phyloP scores from a whole-genome alignment of 495 filamentous ascomycete genomes.

The Xylaria telfairii region DNA sequence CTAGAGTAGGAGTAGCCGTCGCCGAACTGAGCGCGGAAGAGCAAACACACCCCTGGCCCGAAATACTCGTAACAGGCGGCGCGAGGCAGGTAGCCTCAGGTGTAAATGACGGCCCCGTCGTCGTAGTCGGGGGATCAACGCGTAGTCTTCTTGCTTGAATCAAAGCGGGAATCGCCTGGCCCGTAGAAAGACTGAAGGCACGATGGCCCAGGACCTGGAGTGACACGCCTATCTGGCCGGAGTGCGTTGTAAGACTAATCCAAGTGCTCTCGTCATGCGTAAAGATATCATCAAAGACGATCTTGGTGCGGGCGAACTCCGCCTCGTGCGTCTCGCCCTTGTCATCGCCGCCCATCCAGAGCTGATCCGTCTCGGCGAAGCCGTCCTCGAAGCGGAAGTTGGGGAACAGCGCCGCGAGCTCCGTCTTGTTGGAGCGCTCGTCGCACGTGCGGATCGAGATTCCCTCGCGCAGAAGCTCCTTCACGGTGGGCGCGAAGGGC shows the following conservation, averaged over 20 bases:
- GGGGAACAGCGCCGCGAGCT: slow-evolving; percentile 63
- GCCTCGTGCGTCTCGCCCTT: slow-evolving; percentile 60
- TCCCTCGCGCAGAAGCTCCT: slow-evolving; percentile 72
- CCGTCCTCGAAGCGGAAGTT: slow-evolving; percentile 64
- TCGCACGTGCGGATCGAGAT: slow-evolving; percentile 82
- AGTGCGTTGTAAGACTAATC: slow-evolving; percentile 73
- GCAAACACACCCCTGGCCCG: slow-evolving; percentile 54
- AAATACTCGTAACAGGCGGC: slow-evolving; percentile 55
- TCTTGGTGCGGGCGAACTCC: slow-evolving; percentile 60
- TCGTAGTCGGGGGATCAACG: slow-evolving; percentile 40
- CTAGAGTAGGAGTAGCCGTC: slow-evolving; percentile 21
- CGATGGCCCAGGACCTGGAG: slow-evolving; percentile 65
- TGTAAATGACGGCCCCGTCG: slow-evolving; percentile 45
- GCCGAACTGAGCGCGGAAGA: slow-evolving; percentile 35
- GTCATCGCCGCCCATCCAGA: slow-evolving; percentile 59
- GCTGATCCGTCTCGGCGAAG: slow-evolving; percentile 65
- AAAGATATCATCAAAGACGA: slow-evolving; percentile 70
- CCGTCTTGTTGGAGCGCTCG: slow-evolving; percentile 60
- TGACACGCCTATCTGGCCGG: slow-evolving; percentile 65
- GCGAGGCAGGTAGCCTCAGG: slow-evolving; percentile 56
- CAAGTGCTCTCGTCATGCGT: slow-evolving; percentile 61
- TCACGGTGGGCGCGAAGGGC: slow-evolving; percentile 67
- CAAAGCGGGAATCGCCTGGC: slow-evolving; percentile 73
- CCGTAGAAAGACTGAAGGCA: slow-evolving; percentile 65
- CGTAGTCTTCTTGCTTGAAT: slow-evolving; percentile 58